phyloP scores from a whole-genome alignment of 441 rosid species.

The Pelargonium citronellum region DNA sequence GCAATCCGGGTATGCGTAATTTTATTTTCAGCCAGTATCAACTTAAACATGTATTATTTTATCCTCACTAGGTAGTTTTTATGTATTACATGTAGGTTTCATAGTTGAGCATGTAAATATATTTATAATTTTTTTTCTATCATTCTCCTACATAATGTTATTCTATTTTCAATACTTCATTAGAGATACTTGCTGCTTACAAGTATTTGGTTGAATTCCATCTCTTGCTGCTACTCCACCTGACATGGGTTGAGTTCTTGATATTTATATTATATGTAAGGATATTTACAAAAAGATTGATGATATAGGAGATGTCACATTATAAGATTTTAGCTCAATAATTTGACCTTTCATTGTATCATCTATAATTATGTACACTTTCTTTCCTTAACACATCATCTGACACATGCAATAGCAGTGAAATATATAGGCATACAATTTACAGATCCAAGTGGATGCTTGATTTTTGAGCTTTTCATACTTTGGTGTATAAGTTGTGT shows the following conservation, averaged over 20 bases:
- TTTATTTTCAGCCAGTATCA: neutral
- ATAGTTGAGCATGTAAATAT: neutral
- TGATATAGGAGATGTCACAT: no score
- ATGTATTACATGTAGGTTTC: neutral
- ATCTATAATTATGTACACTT: neutral
- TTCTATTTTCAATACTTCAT: neutral
- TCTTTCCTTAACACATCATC: neutral
- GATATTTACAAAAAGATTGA: no score
- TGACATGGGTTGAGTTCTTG: neutral
- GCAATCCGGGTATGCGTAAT: slow-evolving; percentile 47
- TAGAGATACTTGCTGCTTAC: slow-evolving; percentile 1
- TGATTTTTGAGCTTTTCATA: neutral
- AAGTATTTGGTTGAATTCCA: slow-evolving; percentile 1
- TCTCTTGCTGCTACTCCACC: neutral
- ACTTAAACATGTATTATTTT: neutral
- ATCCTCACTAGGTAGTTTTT: neutral
- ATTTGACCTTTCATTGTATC: neutral
- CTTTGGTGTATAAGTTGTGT: neutral
- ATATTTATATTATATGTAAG: no score
- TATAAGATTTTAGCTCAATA: no score
- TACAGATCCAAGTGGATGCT: neutral
- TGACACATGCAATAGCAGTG: neutral
- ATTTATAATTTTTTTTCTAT: neutral
- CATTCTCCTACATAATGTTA: neutral
- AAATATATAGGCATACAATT: neutral